Conservation (phyloP, 1,284 basidiomycete genomes). For the Sutorius eximius region DNA sequence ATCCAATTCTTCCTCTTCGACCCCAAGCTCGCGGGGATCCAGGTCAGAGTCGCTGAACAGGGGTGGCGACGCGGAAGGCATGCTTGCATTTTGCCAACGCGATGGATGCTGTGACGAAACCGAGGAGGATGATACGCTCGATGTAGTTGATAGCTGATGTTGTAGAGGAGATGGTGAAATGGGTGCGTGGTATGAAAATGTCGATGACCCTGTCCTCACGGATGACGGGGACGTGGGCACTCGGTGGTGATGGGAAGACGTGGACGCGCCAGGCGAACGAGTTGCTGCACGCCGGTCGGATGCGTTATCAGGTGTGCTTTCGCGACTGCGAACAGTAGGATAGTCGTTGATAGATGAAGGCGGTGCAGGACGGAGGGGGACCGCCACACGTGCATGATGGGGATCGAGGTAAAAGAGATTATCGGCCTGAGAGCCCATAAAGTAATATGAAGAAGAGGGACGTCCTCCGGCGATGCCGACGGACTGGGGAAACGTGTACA, state of each 20-base stretch:
- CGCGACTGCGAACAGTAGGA: constrained; percentile 24
- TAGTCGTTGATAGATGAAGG: constrained; percentile 20
- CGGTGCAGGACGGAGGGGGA: constrained; percentile 72
- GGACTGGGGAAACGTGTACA: constrained; percentile 93
- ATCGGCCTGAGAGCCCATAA: constrained; percentile 89
- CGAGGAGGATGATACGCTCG: constrained; percentile 33
- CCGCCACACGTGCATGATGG: constrained; percentile 81
- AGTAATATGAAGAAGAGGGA: constrained; percentile 96
- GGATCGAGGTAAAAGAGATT: constrained; percentile 96
- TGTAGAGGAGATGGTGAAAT: constrained; percentile 60
- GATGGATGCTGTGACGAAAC: constrained; percentile 23
- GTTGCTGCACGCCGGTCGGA: constrained; percentile 28
- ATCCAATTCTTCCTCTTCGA: constrained; percentile 41
- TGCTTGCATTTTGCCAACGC: constrained; percentile 33
- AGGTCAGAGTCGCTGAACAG: constrained; percentile 37
- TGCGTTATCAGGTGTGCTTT: constrained; percentile 30
- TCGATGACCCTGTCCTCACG: constrained; percentile 52
- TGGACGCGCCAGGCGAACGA: constrained; percentile 23
- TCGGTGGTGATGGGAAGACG: constrained; percentile 33
- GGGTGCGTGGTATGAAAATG: constrained; percentile 57
- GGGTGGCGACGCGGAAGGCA: constrained; percentile 21
- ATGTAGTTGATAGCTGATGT: constrained; percentile 54
- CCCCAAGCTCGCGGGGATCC: constrained; percentile 39
- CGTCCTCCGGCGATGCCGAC: constrained; percentile 96
- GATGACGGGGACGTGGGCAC: constrained; percentile 57